Percentiles rank a stretch among this genome's conserved stretches.
These are phyloP conservation scores for Yamadazyma sp. DNA, from an alignment of 1,139 yeast genomes.

Conservation along the genomic window DNA sequence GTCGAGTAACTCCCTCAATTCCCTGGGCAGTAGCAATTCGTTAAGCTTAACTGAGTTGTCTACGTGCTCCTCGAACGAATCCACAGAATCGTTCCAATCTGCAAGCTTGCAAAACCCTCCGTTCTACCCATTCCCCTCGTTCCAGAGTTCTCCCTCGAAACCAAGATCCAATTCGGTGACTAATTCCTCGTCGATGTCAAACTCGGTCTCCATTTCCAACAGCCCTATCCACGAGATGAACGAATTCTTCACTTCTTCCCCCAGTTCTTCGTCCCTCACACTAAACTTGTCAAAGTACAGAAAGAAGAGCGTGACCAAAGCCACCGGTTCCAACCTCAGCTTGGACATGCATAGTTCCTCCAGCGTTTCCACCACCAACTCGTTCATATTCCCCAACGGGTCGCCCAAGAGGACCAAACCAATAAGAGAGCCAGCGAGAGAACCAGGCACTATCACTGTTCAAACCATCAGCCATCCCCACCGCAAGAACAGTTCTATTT, in stretches of 20 bases:
- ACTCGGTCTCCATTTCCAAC: conserved; percentile 16
- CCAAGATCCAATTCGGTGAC: no score
- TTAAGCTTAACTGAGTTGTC: conserved; percentile 16
- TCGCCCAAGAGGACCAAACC: conserved; percentile 4
- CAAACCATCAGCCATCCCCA: conserved; percentile 3
- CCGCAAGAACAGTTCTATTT: conserved; percentile 6
- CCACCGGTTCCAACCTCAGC: neutral
- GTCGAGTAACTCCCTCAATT: conserved; percentile 20
- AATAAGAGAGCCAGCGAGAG: neutral
- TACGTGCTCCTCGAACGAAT: conserved; percentile 19
- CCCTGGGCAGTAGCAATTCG: conserved; percentile 17
- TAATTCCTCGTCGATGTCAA: neutral
- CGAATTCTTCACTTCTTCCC: conserved; percentile 12
- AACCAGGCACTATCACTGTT: neutral
- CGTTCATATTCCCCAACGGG: conserved; percentile 12
- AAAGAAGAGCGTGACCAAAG: conserved; percentile 4
- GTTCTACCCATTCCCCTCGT: neutral
- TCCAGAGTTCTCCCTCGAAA: neutral
- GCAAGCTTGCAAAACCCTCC: neutral
- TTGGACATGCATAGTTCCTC: neutral
- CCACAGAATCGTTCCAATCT: conserved; percentile 13
- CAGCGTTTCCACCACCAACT: neutral
- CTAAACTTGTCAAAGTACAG: conserved; percentile 8
- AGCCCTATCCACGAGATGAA: conserved; percentile 18
- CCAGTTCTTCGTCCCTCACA: conserved; percentile 9